Conservation (phyloP, 805 yeast species). For the Hanseniaspora lachancei region DNA sequence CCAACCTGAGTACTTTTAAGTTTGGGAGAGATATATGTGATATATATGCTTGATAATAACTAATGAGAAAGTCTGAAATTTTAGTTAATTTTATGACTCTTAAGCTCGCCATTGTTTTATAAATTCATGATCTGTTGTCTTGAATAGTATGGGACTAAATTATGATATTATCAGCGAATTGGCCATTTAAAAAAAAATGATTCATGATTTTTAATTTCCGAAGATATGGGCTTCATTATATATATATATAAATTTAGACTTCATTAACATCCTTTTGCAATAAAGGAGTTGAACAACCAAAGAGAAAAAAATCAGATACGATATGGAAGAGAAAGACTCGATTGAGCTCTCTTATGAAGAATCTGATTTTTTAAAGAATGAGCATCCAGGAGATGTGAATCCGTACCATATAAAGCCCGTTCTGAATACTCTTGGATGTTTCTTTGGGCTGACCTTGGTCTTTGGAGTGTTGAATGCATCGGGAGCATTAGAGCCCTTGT, state of each 20-base stretch:
- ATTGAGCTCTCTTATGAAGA: background rate
- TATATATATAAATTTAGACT: too few relatives aligned
- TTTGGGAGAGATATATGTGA: too few relatives aligned
- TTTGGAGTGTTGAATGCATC: conserved; percentile 46
- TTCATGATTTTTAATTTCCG: too few relatives aligned
- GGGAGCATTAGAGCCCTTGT: conserved; percentile 50
- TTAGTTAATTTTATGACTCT: too few relatives aligned
- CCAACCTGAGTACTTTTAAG: background rate
- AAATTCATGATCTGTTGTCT: too few relatives aligned
- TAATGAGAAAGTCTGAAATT: too few relatives aligned
- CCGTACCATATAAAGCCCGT: background rate
- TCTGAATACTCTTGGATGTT: conserved; percentile 21
- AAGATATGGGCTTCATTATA: background rate
- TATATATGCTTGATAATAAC: too few relatives aligned
- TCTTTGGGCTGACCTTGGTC: conserved; percentile 39
- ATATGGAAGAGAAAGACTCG: background rate
- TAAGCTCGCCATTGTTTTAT: too few relatives aligned
- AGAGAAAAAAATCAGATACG: background rate
- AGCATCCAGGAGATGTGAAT: conserved; percentile 9
- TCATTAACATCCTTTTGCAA: too few relatives aligned
- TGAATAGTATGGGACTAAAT: too few relatives aligned
- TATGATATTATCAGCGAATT: background rate
- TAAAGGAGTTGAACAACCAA: background rate
- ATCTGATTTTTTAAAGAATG: background rate
- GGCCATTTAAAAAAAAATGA: background rate